phyloP scores from a whole-genome alignment of 176 grass and related monocot species.

The Ensete glaucum region DNA sequence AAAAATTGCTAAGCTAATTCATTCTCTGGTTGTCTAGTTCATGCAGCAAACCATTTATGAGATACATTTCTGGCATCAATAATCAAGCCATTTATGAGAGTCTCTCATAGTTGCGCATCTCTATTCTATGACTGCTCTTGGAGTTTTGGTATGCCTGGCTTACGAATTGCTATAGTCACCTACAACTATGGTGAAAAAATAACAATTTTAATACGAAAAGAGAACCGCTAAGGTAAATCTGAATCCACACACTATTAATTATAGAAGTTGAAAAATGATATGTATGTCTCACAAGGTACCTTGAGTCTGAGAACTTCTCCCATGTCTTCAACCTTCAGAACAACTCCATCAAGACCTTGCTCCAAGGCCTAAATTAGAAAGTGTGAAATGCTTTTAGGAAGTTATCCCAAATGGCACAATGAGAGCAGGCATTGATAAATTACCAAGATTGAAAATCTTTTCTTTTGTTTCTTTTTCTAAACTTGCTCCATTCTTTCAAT shows the following conservation, averaged over 20 bases:
- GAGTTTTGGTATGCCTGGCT: not conserved
- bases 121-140: too few relatives aligned
- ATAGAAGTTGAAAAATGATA: not conserved
- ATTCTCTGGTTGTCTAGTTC: too few relatives aligned
- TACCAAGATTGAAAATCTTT: not conserved
- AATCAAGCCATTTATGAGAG: too few relatives aligned
- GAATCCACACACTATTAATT: not conserved
- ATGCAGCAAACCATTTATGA: too few relatives aligned
- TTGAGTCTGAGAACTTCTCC: slow-evolving; percentile 82
- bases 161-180: not conserved
- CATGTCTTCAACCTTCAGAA: slow-evolving; percentile 71
- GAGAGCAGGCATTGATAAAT: not conserved
- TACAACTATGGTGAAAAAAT: not conserved
- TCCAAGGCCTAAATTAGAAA: slow-evolving; percentile 71
- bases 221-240: not conserved
- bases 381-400: not conserved
- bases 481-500: slow-evolving; percentile 11
- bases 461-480: not conserved
- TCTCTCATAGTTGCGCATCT: too few relatives aligned
- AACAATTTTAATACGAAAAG: not conserved
- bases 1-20: too few relatives aligned
- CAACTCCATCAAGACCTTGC: slow-evolving; percentile 82
- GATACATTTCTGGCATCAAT: too few relatives aligned
- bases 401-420: not conserved
- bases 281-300: slow-evolving; percentile 27